Evolutionary conservation across 345 rosid species (phyloP).

Genomic region (Brassica juncea): DNA sequence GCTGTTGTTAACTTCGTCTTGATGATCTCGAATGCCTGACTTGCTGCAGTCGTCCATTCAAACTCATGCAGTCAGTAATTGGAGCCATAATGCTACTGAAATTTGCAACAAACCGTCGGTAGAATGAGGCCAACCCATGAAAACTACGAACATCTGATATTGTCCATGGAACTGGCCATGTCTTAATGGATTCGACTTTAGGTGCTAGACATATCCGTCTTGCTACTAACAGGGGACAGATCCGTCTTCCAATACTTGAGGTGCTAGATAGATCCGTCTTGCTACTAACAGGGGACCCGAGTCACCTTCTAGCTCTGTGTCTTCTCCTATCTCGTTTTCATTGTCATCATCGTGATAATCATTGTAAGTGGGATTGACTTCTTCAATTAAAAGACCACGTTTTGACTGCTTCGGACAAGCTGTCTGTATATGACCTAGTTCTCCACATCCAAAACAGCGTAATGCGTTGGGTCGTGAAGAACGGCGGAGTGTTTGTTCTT

Average conservation of each 20-base stretch:
- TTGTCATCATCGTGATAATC: not conserved
- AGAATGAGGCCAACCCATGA: not conserved
- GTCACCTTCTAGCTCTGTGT: not conserved
- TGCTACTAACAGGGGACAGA: not conserved
- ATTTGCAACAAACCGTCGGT: not conserved
- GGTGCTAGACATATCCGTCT: not conserved
- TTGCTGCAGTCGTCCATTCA: not conserved
- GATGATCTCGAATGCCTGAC: not conserved
- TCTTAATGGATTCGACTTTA: not conserved
- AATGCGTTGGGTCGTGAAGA: too few relatives aligned
- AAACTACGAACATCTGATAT: not conserved
- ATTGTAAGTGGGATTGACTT: not conserved
- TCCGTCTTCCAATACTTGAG: not conserved
- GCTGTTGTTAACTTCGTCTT: not conserved
- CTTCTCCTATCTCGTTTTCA: not conserved
- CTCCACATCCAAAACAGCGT: too few relatives aligned
- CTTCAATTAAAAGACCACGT: not conserved
- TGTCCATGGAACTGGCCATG: not conserved
- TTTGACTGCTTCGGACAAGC: not conserved
- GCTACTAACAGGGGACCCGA: not conserved
- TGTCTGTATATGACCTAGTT: not conserved
- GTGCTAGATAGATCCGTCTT: not conserved
- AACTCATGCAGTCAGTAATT: not conserved
- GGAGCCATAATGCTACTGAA: not conserved
- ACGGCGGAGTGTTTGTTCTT: too few relatives aligned